Base-by-base conservation (phyloP, 2,329 filamentous ascomycete genomes). In the Sporothrix phasma region DNA sequence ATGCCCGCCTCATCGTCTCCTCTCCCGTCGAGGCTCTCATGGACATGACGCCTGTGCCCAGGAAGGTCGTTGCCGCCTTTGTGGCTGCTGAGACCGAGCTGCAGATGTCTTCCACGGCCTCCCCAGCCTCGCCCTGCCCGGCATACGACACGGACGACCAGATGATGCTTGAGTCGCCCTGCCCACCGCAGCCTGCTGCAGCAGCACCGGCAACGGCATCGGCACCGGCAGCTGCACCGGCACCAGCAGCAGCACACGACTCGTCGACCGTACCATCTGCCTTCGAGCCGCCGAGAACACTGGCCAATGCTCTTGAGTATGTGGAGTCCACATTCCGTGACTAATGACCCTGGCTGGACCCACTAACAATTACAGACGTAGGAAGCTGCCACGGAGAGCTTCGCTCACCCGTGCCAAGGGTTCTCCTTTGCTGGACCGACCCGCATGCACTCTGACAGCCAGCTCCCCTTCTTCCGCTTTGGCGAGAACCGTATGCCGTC, bases 1-100 rank as follows among this genome's bases (percentile, higher is more conserved):
- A 80, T 96, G 61, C 87, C 86, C 24, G 65, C 77, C 2, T 89
- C 90, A 1, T 89, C 90, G 1, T 97, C 92, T 6, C 96, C 93
- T 51, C 92, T 92, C 6, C 83, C 41, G 76, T 81, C 63, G 82
- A 84, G 66, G 92, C 96, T 74, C 81, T 85, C 64, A 96, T 97
- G 91, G 92, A 97, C 72, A 87, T 97, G 75, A 97, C 93, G 51
- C 93, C 94, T 45, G 78, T 97, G 46, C 92, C 92, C 66, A 91
- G 96, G 79, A 97, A 96, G 79, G 79, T 83, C 34, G 82, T 88
- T 13, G 29, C 54, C 2, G 45, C 54, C n/a, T 92, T 85, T 71
- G 76, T 81, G 76, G 74, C 80, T 34, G 49, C 80, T 34, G 49
- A 45, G 69, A 79, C 89, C 67, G 86, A 88, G 68, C 76, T 90